Evolutionary conservation across 306 rosid genomes (phyloP).

Genomic region (Vigna reflexopilosa): DNA sequence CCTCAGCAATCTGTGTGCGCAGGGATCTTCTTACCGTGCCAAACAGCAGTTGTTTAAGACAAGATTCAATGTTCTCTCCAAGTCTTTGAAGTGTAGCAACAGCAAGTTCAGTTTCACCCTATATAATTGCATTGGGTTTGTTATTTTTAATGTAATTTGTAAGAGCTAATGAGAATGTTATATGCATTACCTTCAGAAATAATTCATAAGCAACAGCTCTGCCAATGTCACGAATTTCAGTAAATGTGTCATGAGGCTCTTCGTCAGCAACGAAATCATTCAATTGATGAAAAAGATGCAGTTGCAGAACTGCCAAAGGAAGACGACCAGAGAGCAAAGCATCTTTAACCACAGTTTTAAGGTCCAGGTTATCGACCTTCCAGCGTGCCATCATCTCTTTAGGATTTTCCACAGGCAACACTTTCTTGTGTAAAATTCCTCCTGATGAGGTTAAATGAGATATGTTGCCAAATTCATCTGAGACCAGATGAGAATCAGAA

Average conservation of each 20-base stretch:
- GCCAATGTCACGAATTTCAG: constrained; percentile 96
- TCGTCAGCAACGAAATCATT: constrained; percentile 66
- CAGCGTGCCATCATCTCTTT: constrained; percentile 96
- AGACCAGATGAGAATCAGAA: constrained; percentile 54
- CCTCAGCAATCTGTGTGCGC: constrained; percentile 75
- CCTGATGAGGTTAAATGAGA: constrained; percentile 55
- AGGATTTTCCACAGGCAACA: constrained; percentile 78
- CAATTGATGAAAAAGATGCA: constrained; percentile 75
- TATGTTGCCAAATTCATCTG: constrained; percentile 60
- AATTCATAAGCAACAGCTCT: constrained; percentile 94
- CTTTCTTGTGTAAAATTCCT: constrained; percentile 55
- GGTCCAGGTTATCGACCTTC: constrained; percentile 87
- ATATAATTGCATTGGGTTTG: constrained; percentile 48
- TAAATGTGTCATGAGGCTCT: constrained; percentile 79
- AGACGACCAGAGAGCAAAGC: constrained; percentile 96
- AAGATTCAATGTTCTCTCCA: constrained; percentile 89
- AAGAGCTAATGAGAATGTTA: constrained; percentile 38
- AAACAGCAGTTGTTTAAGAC: constrained; percentile 84
- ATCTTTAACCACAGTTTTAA: constrained; percentile 87
- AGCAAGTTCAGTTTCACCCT: constrained; percentile 98
- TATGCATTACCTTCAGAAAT: constrained; percentile 79
- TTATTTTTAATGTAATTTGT: constrained; percentile 35
- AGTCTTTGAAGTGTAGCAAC: constrained; percentile 90
- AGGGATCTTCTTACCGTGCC: constrained; percentile 91
- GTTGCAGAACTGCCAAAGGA: constrained; percentile 95